Evolutionary conservation across 1,284 basidiomycete genomes (phyloP).

Genomic region (Malassezia slooffiae): DNA sequence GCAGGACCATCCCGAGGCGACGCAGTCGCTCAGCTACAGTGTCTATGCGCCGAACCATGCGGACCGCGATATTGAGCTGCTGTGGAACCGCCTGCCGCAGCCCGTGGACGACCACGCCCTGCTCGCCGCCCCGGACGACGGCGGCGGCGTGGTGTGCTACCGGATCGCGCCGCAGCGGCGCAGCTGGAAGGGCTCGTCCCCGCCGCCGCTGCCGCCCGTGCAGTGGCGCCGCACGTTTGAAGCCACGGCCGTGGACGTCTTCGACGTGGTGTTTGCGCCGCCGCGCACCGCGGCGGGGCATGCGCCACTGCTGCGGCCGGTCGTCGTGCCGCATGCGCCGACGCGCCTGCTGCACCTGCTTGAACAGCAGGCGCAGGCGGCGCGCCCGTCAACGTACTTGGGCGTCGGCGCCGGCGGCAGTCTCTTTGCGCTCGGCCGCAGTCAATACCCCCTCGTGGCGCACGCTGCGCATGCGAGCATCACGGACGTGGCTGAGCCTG

Average conservation of each 20-base stretch:
- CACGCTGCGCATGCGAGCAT: conserved; percentile 16
- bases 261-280: conserved; percentile 16
- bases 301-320: conserved; percentile 9
- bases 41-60: conserved; percentile 40
- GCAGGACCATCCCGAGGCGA: conserved; percentile 25
- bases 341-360: neutral
- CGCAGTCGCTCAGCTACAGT: conserved; percentile 39
- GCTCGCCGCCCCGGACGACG: conserved; percentile 38
- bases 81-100: conserved; percentile 29
- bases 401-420: conserved; percentile 29
- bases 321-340: conserved; percentile 8
- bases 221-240: conserved; percentile 4
- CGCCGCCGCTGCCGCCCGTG: conserved; percentile 8
- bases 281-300: neutral
- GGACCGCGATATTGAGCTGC: conserved; percentile 31
- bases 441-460: conserved; percentile 29
- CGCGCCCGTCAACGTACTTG: conserved; percentile 20
- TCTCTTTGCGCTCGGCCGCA: conserved; percentile 34
- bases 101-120: conserved; percentile 25
- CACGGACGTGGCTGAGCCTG: neutral
- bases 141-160: too few relatives aligned
- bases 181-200: too few relatives aligned
- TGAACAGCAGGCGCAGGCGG: neutral
- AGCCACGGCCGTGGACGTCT: conserved; percentile 2
- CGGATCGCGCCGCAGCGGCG: too few relatives aligned